A percentile compares a stretch with the other conserved stretches of the same genome.
Evolutionary conservation across 192 early-diverging fungal species (phyloP).

Genomic region (Backusella macrospora): DNA sequence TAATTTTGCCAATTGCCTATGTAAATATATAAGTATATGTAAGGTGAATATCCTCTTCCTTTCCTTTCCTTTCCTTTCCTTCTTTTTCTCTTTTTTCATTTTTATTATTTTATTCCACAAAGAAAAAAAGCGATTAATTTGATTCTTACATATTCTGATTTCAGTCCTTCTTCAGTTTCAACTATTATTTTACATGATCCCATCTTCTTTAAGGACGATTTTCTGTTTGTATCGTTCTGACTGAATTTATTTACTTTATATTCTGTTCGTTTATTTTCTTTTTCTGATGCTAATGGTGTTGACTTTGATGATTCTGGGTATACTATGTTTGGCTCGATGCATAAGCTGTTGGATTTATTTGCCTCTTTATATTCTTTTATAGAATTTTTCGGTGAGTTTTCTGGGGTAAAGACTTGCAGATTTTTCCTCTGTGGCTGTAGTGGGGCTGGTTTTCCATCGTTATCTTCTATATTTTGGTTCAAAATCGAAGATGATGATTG

Average conservation of each 20-base stretch:
- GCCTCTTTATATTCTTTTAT: neutral
- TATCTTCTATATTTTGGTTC: neutral
- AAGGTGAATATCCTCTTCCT: neutral
- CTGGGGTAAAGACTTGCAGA: neutral
- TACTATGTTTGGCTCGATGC: neutral
- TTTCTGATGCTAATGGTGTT: slow-evolving; percentile 13
- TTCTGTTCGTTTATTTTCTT: neutral
- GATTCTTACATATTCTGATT: slow-evolving; percentile 12
- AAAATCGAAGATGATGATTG: neutral
- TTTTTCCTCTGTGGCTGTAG: neutral
- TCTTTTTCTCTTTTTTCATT: too few relatives aligned
- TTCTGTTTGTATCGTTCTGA: slow-evolving; percentile 2
- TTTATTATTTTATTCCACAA: neutral
- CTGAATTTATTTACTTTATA: neutral
- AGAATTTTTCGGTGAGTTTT: neutral
- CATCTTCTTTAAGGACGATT: slow-evolving; percentile 18
- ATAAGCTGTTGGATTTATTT: neutral
- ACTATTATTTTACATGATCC: slow-evolving; percentile 1
- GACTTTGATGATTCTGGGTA: slow-evolving; percentile 28
- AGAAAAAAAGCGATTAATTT: neutral
- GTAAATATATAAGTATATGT: neutral
- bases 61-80: neutral
- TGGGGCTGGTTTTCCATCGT: neutral
- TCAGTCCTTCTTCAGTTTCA: slow-evolving; percentile 5
- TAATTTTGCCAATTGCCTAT: slow-evolving; percentile 79